These are phyloP conservation scores for Raddia guianensis DNA, from an alignment of 176 grass and related monocot species.

Conservation along the genomic window DNA sequence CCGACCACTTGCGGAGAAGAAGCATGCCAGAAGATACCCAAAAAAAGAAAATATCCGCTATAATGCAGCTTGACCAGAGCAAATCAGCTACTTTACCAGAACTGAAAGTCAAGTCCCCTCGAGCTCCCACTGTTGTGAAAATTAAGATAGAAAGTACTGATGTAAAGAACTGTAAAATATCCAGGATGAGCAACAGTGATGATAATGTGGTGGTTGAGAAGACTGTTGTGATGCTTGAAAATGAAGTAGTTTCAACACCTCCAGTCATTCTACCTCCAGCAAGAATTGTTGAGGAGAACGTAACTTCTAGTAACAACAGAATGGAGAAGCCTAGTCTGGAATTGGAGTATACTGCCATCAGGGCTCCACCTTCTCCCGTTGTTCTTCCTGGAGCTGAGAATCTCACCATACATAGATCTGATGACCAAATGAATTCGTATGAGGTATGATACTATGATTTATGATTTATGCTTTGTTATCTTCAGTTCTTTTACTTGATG, in stretches of 20 bases:
- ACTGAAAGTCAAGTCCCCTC: constrained; percentile 60
- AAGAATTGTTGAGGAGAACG: constrained; percentile 31
- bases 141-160: constrained; percentile 26
- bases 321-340: constrained; percentile 36
- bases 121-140: constrained; percentile 41
- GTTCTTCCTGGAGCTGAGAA: constrained; percentile 39
- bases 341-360: constrained; percentile 50
- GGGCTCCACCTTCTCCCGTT: constrained; percentile 63
- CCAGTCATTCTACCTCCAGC: constrained; percentile 32
- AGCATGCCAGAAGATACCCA: constrained; percentile 52
- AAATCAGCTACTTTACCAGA: constrained; percentile 84
- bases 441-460: constrained; percentile 75
- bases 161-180: constrained; percentile 39
- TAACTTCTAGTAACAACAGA: constrained; percentile 42
- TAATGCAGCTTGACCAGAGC: constrained; percentile 87
- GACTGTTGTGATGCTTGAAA: constrained; percentile 66
- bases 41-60: constrained; percentile 83
- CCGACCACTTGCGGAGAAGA: constrained; percentile 49
- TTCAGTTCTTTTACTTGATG: constrained; percentile 13
- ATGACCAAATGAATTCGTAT: constrained; percentile 41
- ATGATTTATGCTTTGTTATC: constrained; percentile 40
- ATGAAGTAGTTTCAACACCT: constrained; percentile 45
- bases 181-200: constrained; percentile 41
- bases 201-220: constrained; percentile 67
- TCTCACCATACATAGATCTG: constrained; percentile 26